Conservation (phyloP, 768 basidiomycete species). For the Rhizopogon salebrosus region DNA sequence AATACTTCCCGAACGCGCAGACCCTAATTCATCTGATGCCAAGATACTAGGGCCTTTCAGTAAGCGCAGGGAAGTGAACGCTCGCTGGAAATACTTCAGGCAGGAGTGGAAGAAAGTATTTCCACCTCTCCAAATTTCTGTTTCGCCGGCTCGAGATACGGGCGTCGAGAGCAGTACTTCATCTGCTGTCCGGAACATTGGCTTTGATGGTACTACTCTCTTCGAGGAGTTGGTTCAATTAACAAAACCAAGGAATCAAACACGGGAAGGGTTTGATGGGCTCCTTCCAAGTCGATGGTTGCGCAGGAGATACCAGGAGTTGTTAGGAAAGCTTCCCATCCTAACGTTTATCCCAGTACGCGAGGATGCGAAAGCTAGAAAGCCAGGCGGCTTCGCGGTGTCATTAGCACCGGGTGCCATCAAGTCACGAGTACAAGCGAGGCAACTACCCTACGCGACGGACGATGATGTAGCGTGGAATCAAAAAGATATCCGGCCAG, state of each 20-base stretch:
- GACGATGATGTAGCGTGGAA: slow-evolving; percentile 34
- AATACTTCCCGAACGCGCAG: slow-evolving; percentile 49
- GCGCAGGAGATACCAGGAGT: slow-evolving; percentile 49
- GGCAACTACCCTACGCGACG: slow-evolving; percentile 19
- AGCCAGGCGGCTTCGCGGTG: slow-evolving; percentile 22
- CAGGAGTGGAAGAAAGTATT: slow-evolving; percentile 48
- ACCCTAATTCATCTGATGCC: slow-evolving; percentile 55
- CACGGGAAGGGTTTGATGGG: slow-evolving; percentile 20
- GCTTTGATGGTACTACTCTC: slow-evolving; percentile 37
- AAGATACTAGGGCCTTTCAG: slow-evolving; percentile 59
- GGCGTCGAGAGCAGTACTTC: slow-evolving; percentile 7
- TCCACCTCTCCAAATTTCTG: slow-evolving; percentile 55
- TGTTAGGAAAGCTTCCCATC: slow-evolving; percentile 58
- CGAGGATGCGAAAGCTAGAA: background rate
- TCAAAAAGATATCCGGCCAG: background rate
- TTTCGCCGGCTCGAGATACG: slow-evolving; percentile 11
- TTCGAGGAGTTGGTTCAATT: slow-evolving; percentile 43
- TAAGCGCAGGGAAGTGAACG: slow-evolving; percentile 70
- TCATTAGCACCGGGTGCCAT: slow-evolving; percentile 27
- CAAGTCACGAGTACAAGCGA: slow-evolving; percentile 9
- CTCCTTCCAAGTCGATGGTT: slow-evolving; percentile 26
- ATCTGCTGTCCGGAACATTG: slow-evolving; percentile 30
- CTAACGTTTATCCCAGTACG: slow-evolving; percentile 30
- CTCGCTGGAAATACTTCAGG: slow-evolving; percentile 61
- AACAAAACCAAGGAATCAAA: slow-evolving; percentile 23